Evolutionary conservation across 805 yeast genomes (phyloP).

Genomic region (Naumovozyma castellii): DNA sequence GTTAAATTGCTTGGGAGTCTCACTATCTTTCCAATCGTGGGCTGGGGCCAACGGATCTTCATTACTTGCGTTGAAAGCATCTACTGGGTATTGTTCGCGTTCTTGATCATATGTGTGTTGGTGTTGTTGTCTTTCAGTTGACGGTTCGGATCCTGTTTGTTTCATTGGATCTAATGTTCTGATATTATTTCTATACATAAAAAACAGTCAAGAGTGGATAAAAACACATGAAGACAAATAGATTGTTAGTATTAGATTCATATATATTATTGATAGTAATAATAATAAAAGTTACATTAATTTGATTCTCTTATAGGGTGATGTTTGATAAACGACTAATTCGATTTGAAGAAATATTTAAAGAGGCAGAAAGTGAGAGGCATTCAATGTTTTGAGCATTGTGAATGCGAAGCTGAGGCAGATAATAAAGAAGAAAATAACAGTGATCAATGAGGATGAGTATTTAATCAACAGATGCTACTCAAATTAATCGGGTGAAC

Average conservation of each 20-base stretch:
- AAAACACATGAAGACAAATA: neutral
- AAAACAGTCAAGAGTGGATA: neutral
- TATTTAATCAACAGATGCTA: too few species aligned
- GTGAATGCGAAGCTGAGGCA: too few species aligned
- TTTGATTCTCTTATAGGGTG: neutral
- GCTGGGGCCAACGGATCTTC: neutral
- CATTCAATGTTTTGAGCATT: too few species aligned
- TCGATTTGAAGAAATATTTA: too few species aligned
- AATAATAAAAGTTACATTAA: neutral
- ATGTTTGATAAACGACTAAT: neutral
- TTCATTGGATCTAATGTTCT: neutral
- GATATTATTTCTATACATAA: neutral
- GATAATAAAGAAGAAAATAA: too few species aligned
- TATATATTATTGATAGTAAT: too few species aligned
- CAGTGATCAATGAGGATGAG: too few species aligned
- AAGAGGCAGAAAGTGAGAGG: too few species aligned
- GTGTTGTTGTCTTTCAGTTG: neutral
- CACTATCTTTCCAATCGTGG: neutral
- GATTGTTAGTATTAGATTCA: neutral
- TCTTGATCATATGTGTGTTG: constrained; percentile 4
- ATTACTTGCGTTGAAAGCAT: constrained; percentile 5
- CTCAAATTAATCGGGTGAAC: too few species aligned
- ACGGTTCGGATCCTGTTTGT: too few species aligned
- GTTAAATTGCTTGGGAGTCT: neutral
- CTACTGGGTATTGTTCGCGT: constrained; percentile 13